Evolutionary conservation across 257 asterid species (phyloP).

Genomic region (Voacanga thouarsii): DNA sequence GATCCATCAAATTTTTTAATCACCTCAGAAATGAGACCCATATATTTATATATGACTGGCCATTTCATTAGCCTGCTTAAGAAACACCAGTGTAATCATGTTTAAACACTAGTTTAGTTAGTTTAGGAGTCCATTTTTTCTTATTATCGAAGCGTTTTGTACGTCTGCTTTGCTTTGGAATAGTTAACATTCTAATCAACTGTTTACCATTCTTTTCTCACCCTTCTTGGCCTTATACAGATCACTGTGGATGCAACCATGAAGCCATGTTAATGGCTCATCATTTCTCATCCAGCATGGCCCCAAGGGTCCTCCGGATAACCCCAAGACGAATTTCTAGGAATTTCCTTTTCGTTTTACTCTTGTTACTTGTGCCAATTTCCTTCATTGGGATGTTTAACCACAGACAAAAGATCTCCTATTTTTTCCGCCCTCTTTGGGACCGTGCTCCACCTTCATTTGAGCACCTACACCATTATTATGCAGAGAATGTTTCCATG

Average conservation of each 20-base stretch:
- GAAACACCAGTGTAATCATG: background rate
- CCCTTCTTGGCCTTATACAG: constrained; percentile 30
- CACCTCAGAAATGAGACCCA: constrained; percentile 1
- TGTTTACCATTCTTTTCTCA: background rate
- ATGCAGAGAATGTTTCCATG: constrained; percentile 87
- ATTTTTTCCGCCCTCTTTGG: constrained; percentile 94
- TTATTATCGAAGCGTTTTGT: background rate
- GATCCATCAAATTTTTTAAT: background rate
- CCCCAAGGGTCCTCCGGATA: constrained; percentile 45
- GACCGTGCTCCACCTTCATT: constrained; percentile 75
- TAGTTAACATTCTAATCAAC: background rate
- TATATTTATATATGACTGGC: background rate
- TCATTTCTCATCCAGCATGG: constrained; percentile 41
- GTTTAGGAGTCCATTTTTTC: background rate
- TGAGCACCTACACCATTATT: constrained; percentile 67
- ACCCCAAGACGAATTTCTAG: constrained; percentile 37
- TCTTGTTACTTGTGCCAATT: constrained; percentile 45
- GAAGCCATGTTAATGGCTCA: constrained; percentile 23
- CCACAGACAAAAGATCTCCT: constrained; percentile 58
- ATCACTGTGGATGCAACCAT: constrained; percentile 29
- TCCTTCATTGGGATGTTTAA: constrained; percentile 32
- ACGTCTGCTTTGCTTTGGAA: background rate
- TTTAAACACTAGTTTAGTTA: background rate
- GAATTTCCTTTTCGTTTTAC: constrained; percentile 32
- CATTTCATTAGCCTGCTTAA: background rate